These are phyloP conservation scores for Crithidia fasciculata DNA, from an alignment of 208 protist genomes.

Conservation along the genomic window DNA sequence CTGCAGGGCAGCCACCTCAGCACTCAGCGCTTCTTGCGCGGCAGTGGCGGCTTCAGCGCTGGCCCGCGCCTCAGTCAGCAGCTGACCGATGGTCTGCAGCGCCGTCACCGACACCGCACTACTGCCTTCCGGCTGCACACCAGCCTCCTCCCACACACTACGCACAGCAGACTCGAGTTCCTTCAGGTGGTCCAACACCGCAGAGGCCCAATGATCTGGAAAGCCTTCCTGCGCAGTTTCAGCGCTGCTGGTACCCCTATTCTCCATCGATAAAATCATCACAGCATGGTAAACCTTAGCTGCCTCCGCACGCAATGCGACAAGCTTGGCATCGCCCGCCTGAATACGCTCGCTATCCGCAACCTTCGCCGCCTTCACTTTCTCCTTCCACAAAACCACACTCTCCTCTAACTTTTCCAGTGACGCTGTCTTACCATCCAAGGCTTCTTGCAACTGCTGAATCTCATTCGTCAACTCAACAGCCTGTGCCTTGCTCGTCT, in stretches of 20 bases:
- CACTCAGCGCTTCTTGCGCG: not conserved
- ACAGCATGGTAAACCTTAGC: too few species aligned
- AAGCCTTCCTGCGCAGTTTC: not conserved
- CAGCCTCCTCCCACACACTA: not conserved
- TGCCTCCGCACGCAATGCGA: too few species aligned
- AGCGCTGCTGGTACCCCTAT: too few species aligned
- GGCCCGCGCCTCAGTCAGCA: too few species aligned
- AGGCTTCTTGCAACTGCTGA: not conserved
- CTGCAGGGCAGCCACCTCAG: conserved; percentile 1
- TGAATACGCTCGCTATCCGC: conserved; percentile 43
- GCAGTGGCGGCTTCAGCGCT: too few species aligned
- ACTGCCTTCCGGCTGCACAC: not conserved
- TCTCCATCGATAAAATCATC: too few species aligned
- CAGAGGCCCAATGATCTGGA: conserved; percentile 1
- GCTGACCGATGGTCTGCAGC: too few species aligned
- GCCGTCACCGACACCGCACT: not conserved
- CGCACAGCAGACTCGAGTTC: not conserved
- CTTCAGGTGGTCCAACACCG: not conserved
- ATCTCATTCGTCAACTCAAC: conserved; percentile 3
- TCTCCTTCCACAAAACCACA: conserved; percentile 63
- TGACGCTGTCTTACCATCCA: conserved; percentile 4
- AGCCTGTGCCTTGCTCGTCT: not conserved
- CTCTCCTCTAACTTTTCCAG: conserved; percentile 25
- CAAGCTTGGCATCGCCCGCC: not conserved
- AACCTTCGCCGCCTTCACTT: conserved; percentile 58